phyloP scores from a whole-genome alignment of 345 rosid species.

The Boechera divaricarpa region DNA sequence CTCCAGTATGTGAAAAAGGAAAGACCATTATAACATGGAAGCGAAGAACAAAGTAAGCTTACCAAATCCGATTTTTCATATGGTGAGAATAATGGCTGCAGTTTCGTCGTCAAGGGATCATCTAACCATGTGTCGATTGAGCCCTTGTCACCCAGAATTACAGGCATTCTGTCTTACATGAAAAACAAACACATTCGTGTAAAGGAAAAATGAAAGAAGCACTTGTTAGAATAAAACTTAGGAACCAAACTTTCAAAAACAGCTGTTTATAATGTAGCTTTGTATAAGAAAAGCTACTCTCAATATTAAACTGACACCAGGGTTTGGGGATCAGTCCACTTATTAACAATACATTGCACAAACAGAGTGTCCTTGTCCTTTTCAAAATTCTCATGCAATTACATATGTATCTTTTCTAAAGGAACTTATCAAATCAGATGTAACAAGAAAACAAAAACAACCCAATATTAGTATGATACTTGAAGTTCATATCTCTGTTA shows the following conservation, averaged over 20 bases:
- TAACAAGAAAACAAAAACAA: constrained; percentile 5
- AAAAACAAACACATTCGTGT: constrained; percentile 48
- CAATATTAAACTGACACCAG: background rate
- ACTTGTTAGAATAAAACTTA: background rate
- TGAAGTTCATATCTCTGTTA: background rate
- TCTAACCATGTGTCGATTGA: constrained; percentile 72
- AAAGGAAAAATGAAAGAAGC: constrained; percentile 5
- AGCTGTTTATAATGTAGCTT: background rate
- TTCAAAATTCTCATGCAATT: background rate
- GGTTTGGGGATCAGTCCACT: background rate
- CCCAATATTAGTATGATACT: background rate
- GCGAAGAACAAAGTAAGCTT: constrained; percentile 30
- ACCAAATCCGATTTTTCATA: constrained; percentile 81
- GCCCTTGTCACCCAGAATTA: constrained; percentile 74
- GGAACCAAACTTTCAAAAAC: background rate
- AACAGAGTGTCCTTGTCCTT: background rate
- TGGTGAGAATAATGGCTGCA: constrained; percentile 64
- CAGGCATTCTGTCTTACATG: constrained; percentile 85
- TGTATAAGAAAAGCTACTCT: background rate
- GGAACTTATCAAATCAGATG: constrained; percentile 6
- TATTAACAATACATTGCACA: background rate
- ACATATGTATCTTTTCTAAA: background rate
- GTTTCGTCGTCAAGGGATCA: constrained; percentile 55
- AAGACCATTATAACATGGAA: background rate
- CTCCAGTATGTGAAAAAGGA: background rate